phyloP scores from a whole-genome alignment of 2,329 filamentous ascomycete genomes.

The Fonsecaea monophora region DNA sequence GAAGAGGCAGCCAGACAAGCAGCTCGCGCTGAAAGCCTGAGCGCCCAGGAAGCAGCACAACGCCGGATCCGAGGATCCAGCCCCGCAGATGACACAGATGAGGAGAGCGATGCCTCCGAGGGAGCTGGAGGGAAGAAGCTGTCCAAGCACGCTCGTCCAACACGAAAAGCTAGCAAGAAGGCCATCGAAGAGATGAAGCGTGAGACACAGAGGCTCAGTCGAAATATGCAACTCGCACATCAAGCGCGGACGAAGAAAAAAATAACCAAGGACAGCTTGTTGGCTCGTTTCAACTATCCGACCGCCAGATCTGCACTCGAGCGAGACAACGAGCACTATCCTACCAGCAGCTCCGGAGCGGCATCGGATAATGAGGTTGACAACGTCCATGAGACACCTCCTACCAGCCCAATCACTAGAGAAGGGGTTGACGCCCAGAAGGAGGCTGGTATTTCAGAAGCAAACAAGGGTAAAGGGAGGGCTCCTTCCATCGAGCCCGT shows the following conservation, averaged over 20 bases:
- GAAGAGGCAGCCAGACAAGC: slow-evolving; percentile 53
- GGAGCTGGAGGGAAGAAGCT: slow-evolving; percentile 71
- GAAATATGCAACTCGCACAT: slow-evolving; percentile 90
- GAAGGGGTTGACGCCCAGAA: slow-evolving; percentile 36
- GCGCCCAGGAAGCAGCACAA: slow-evolving; percentile 39
- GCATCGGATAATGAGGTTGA: slow-evolving; percentile 52
- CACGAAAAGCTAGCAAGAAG: slow-evolving; percentile 90
- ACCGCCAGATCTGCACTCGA: slow-evolving; percentile 31
- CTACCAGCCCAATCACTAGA: slow-evolving; percentile 66
- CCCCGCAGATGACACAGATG: slow-evolving; percentile 51
- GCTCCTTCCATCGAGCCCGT: slow-evolving; percentile 45
- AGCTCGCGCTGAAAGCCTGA: slow-evolving; percentile 44
- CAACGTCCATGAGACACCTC: slow-evolving; percentile 67
- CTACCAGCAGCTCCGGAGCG: slow-evolving; percentile 60
- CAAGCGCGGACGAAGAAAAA: slow-evolving; percentile 91
- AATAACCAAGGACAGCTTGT: slow-evolving; percentile 80
- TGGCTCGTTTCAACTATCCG: slow-evolving; percentile 81
- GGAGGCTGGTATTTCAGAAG: neutral
- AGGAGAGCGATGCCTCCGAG: slow-evolving; percentile 64
- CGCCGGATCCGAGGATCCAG: slow-evolving; percentile 40
- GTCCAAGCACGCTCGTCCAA: slow-evolving; percentile 65
- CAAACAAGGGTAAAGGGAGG: slow-evolving; percentile 69
- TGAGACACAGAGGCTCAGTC: slow-evolving; percentile 88
- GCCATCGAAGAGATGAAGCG: slow-evolving; percentile 93
- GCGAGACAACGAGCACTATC: slow-evolving; percentile 43